A percentile compares a stretch with the other conserved stretches of the same genome.
phyloP scores from a whole-genome alignment of 345 rosid genomes.

The Excoecaria cochinchinensis region DNA sequence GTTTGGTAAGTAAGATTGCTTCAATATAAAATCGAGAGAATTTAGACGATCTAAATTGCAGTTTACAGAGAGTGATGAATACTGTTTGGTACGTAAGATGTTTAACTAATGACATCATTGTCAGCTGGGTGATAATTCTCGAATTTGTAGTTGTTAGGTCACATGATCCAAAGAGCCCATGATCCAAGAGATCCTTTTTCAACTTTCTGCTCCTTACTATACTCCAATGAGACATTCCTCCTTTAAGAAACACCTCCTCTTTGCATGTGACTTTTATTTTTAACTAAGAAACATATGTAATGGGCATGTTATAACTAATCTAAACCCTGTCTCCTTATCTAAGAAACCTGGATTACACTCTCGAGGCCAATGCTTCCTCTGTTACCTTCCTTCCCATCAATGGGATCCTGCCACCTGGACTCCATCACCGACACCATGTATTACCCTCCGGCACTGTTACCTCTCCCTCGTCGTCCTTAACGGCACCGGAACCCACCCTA shows the following conservation, averaged over 20 bases:
- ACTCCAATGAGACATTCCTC: slow-evolving; percentile 33
- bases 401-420: slow-evolving; percentile 11
- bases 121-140: neutral
- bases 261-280: neutral
- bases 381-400: slow-evolving; percentile 23
- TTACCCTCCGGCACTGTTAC: slow-evolving; percentile 38
- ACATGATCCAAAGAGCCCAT: slow-evolving; percentile 52
- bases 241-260: slow-evolving; percentile 19
- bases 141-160: neutral
- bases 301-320: neutral
- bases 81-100: too few species aligned
- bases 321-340: slow-evolving; percentile 25
- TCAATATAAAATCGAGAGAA: too few species aligned
- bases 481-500: slow-evolving; percentile 38
- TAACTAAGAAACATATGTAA: neutral
- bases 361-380: slow-evolving; percentile 53
- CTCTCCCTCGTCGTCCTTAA: slow-evolving; percentile 28
- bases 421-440: slow-evolving; percentile 40
- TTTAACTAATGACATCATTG: neutral
- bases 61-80: too few species aligned
- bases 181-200: slow-evolving; percentile 38
- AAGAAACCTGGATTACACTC: slow-evolving; percentile 28
- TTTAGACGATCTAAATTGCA: too few species aligned
- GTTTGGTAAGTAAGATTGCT: too few species aligned
- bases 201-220: neutral